Evolutionary conservation across 1,284 basidiomycete species (phyloP).

Genomic region (Porodaedalea pini): DNA sequence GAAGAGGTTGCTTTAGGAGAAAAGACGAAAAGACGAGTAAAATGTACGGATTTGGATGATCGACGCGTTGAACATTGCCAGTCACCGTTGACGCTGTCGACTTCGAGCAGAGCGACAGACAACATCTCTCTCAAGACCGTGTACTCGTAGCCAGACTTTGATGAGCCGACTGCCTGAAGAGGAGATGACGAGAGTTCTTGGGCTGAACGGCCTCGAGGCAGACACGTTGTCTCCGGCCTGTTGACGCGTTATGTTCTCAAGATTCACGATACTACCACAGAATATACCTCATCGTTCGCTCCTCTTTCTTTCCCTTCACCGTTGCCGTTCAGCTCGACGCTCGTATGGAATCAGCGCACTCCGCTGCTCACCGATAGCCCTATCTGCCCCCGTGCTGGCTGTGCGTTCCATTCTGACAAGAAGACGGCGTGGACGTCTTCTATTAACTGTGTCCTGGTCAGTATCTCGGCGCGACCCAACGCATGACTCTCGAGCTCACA

Average conservation of each 20-base stretch:
- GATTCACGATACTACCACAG: not conserved
- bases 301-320: not conserved
- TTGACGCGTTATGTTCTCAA: not conserved
- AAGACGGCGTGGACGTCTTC: not conserved
- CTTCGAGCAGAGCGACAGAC: no score
- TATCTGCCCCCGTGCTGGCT: not conserved
- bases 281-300: not conserved
- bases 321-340: not conserved
- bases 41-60: no score
- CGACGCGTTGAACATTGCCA: no score
- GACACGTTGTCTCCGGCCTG: constrained; percentile 13
- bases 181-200: not conserved
- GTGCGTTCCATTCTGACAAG: not conserved
- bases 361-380: not conserved
- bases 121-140: no score
- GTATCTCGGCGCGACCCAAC: not conserved
- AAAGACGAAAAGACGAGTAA: no score
- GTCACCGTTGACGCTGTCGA: no score
- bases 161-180: not conserved
- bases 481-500: not conserved
- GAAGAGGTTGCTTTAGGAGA: no score
- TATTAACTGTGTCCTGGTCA: not conserved
- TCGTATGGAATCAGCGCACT: no score
- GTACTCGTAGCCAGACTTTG: no score
- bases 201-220: constrained; percentile 12